A percentile compares a stretch with the other conserved stretches of the same genome.
phyloP scores from a whole-genome alignment of 2,329 filamentous ascomycete species.

The Exophiala mesophila region DNA sequence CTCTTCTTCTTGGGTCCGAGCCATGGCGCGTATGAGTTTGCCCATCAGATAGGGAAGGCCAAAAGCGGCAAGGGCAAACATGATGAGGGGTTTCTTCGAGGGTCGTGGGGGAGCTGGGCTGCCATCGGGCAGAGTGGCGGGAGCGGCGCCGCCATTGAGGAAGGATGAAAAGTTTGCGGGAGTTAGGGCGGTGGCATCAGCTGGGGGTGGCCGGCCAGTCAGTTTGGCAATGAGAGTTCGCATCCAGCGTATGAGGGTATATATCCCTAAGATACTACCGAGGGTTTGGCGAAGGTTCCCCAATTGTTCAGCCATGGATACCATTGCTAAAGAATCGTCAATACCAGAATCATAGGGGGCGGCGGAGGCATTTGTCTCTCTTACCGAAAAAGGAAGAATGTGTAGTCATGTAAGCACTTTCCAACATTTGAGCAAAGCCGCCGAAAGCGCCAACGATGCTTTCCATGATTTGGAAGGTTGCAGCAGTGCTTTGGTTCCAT shows the following conservation, averaged over 20 bases:
- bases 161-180: slow-evolving; percentile 89
- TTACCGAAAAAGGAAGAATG: slow-evolving; percentile 97
- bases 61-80: slow-evolving; percentile 92
- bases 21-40: slow-evolving; percentile 84
- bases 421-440: slow-evolving; percentile 97
- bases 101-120: slow-evolving; percentile 64
- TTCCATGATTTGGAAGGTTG: slow-evolving; percentile 97
- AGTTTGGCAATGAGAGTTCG: slow-evolving; percentile 86
- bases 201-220: slow-evolving; percentile 84
- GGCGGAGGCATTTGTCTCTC: slow-evolving; percentile 31
- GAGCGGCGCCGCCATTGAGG: slow-evolving; percentile 57
- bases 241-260: slow-evolving; percentile 92
- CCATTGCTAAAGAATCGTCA: slow-evolving; percentile 66
- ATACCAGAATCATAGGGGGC: slow-evolving; percentile 1
- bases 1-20: slow-evolving; percentile 79
- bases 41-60: slow-evolving; percentile 95
- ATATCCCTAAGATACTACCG: slow-evolving; percentile 90
- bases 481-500: slow-evolving; percentile 90
- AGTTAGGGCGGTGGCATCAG: slow-evolving; percentile 78
- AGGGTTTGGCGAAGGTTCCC: slow-evolving; percentile 88
- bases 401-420: slow-evolving; percentile 99
- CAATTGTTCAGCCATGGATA: slow-evolving; percentile 96
- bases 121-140: slow-evolving; percentile 57
- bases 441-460: slow-evolving; percentile 95
- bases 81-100: slow-evolving; percentile 90